These are phyloP conservation scores for Phalaenopsis equestris DNA, from an alignment of 106 monocot species.

Conservation along the genomic window DNA sequence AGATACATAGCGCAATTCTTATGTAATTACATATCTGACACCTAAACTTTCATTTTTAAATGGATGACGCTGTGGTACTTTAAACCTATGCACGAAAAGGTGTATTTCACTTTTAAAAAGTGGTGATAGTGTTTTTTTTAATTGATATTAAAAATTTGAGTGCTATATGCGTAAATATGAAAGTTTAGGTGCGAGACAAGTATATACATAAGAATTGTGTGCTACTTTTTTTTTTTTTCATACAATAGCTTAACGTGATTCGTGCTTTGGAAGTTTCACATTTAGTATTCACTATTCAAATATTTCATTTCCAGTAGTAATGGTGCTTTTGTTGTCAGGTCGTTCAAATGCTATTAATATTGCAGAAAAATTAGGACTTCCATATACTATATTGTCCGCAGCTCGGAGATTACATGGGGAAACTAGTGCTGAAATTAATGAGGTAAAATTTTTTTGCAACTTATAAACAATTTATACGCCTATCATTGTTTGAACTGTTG, in stretches of 20 bases:
- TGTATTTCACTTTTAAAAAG: no score
- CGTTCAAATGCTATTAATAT: constrained; percentile 90
- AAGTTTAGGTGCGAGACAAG: no score
- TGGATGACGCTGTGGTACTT: no score
- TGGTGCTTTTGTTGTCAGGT: constrained; percentile 29
- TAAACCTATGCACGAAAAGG: no score
- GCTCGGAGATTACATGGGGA: constrained; percentile 63
- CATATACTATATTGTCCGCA: constrained; percentile 29
- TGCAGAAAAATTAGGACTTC: constrained; percentile 68
- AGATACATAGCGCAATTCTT: no score
- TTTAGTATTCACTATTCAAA: neutral
- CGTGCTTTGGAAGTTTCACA: neutral
- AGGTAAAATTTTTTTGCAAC: constrained; percentile 23
- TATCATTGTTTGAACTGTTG: neutral
- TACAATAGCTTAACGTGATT: neutral
- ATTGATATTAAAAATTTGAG: no score
- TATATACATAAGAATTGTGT: no score
- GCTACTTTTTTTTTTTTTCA: no score
- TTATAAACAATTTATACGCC: neutral
- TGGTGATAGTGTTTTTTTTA: no score
- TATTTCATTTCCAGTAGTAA: neutral
- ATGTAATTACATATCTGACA: no score
- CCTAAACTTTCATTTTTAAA: no score
- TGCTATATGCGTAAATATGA: no score
- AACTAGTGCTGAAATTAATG: constrained; percentile 67